A percentile compares a stretch with the other conserved stretches of the same genome.
phyloP scores from a whole-genome alignment of 2,329 filamentous ascomycete genomes.

The Penicillium sp. region DNA sequence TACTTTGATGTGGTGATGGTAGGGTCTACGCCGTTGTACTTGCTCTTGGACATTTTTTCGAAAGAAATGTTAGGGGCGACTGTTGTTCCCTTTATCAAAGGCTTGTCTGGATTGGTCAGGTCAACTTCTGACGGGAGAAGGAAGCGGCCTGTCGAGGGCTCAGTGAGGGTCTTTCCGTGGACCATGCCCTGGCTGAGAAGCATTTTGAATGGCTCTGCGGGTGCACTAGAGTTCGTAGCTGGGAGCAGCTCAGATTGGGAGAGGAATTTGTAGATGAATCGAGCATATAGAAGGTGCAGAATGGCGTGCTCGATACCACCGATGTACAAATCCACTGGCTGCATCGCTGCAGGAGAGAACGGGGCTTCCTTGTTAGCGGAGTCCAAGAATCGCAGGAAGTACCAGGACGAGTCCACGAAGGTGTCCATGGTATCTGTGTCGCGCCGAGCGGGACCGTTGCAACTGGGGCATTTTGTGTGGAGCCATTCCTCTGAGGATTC shows the following conservation, averaged over 20 bases:
- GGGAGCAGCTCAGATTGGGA: constrained; percentile 50
- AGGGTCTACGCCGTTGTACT: constrained; percentile 87
- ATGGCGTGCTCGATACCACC: constrained; percentile 91
- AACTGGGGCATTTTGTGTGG: constrained; percentile 70
- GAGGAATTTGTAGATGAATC: constrained; percentile 87
- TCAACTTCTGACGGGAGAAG: constrained; percentile 74
- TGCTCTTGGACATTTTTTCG: constrained; percentile 96
- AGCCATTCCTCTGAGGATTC: constrained; percentile 71
- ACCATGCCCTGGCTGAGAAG: constrained; percentile 92
- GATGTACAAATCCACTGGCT: constrained; percentile 85
- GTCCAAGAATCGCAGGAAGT: constrained; percentile 78
- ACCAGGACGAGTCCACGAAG: constrained; percentile 94
- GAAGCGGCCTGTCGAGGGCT: constrained; percentile 73
- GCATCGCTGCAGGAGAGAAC: constrained; percentile 56
- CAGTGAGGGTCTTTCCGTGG: constrained; percentile 76
- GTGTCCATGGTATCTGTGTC: constrained; percentile 97
- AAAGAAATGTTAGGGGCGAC: constrained; percentile 62
- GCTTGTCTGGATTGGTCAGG: constrained; percentile 53
- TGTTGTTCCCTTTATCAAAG: constrained; percentile 62
- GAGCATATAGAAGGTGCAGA: constrained; percentile 80
- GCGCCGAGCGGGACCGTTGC: constrained; percentile 66
- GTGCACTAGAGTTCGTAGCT: constrained; percentile 30
- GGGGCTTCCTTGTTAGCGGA: constrained; percentile 61
- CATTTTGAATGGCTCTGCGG: constrained; percentile 74
- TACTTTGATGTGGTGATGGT: constrained; percentile 68